Conservation (phyloP, 148 eudicot genomes). For the Camellia japonica region DNA sequence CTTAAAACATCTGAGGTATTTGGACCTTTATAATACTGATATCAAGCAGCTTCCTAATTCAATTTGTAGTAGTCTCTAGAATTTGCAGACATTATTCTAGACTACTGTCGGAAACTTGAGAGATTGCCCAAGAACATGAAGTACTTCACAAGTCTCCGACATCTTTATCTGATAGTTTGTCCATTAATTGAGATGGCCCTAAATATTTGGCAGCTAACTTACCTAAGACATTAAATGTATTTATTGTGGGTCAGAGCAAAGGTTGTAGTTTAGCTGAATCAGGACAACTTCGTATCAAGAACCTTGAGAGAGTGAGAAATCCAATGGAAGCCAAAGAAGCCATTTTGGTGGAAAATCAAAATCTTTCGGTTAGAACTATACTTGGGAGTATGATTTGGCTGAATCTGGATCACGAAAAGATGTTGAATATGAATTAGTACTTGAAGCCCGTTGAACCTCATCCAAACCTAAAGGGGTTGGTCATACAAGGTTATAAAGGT, state of each 20-base stretch:
- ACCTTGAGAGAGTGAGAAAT: conserved; percentile 11
- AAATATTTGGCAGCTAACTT: not conserved
- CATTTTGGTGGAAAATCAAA: not conserved
- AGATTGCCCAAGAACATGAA: not conserved
- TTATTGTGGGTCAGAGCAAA: not conserved
- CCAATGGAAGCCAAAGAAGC: not conserved
- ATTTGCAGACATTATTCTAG: not conserved
- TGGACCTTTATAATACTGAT: not conserved
- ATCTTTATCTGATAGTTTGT: not conserved
- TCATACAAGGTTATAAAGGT: too few species aligned
- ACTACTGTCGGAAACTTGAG: not conserved
- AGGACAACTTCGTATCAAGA: not conserved
- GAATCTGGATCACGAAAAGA: not conserved
- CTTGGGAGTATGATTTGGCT: not conserved
- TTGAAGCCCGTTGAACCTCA: conserved; percentile 8
- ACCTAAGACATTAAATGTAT: not conserved
- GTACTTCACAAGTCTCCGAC: not conserved
- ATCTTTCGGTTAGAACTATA: too few species aligned
- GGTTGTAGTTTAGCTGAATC: not conserved
- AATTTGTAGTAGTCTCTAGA: not conserved
- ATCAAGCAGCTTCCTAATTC: not conserved
- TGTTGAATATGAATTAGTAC: not conserved
- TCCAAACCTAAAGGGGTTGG: not conserved
- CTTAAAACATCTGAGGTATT: too few species aligned
- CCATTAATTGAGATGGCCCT: not conserved